These are phyloP conservation scores for Suillus luteus DNA, from an alignment of 768 basidiomycete species.

Conservation along the genomic window DNA sequence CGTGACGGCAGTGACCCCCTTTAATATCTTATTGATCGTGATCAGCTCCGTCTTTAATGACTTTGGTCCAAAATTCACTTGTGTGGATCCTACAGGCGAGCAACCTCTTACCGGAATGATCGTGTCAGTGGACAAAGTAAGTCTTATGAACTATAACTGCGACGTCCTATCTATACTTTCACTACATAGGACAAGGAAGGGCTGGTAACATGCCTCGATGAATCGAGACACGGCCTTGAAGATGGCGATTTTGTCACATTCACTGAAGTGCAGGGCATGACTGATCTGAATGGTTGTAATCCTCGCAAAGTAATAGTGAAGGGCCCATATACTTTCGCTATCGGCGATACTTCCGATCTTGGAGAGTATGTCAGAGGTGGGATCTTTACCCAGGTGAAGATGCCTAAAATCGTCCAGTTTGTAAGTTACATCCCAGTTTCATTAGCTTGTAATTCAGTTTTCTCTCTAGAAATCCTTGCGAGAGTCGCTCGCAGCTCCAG, in stretches of 20 bases:
- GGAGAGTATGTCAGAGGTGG: conserved; percentile 84
- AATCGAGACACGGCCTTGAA: conserved; percentile 96
- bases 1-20: conserved; percentile 19
- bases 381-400: conserved; percentile 97
- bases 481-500: conserved; percentile 80
- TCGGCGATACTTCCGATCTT: conserved; percentile 85
- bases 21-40: conserved; percentile 12
- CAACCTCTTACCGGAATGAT: conserved; percentile 94
- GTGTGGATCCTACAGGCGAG: conserved; percentile 98
- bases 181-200: conserved; percentile 72
- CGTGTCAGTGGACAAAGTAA: conserved; percentile 86
- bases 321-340: conserved; percentile 96
- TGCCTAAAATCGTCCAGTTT: conserved; percentile 95
- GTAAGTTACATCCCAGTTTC: conserved; percentile 49
- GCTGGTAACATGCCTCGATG: conserved; percentile 95
- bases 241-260: conserved; percentile 99
- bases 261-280: conserved; percentile 94
- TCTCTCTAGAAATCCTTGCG: conserved; percentile 82
- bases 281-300: conserved; percentile 85
- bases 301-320: conserved; percentile 92
- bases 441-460: background rate
- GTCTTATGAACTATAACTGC: conserved; percentile 1
- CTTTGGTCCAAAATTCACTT: conserved; percentile 92
- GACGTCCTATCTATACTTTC: background rate
- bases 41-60: conserved; percentile 91